These are phyloP conservation scores for Curvularia verruculosa DNA, from an alignment of 2,329 filamentous ascomycete species.

Conservation along the genomic window DNA sequence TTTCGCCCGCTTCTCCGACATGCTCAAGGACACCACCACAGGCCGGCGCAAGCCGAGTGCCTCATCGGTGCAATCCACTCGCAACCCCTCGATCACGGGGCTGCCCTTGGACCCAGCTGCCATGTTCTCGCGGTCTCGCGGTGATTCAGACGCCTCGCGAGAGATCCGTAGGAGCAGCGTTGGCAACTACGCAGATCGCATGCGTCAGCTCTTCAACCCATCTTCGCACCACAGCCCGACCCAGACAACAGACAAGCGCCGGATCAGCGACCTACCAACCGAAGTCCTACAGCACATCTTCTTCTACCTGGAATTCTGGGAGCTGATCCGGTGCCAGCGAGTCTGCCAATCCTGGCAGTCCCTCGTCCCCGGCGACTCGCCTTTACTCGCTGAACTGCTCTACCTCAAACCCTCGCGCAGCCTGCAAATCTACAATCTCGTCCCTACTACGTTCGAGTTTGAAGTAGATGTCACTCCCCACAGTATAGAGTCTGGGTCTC, in stretches of 20 bases:
- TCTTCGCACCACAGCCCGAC: neutral
- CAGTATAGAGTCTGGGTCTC: constrained; percentile 4
- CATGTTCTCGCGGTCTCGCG: neutral
- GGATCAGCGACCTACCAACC: constrained; percentile 17
- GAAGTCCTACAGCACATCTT: constrained; percentile 22
- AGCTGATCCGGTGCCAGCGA: constrained; percentile 16
- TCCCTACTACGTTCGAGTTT: constrained; percentile 18
- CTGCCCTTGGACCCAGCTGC: constrained; percentile 5
- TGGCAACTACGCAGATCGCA: constrained; percentile 23
- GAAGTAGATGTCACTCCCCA: constrained; percentile 11
- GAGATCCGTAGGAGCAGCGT: constrained; percentile 22
- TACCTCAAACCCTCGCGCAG: constrained; percentile 20
- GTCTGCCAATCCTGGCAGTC: constrained; percentile 17
- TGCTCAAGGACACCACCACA: constrained; percentile 23
- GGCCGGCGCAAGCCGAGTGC: constrained; percentile 16
- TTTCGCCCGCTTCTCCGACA: constrained; percentile 22
- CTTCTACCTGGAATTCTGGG: constrained; percentile 20
- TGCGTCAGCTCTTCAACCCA: constrained; percentile 20
- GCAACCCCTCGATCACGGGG: constrained; percentile 8
- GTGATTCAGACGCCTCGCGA: constrained; percentile 5
- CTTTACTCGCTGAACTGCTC: constrained; percentile 10
- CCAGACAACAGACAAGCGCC: neutral
- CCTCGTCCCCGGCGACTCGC: constrained; percentile 22
- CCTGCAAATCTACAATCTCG: constrained; percentile 21
- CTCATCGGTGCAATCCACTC: constrained; percentile 1